Base-by-base conservation (phyloP, 495 filamentous ascomycete species). In the Aspergillus cristatus region DNA sequence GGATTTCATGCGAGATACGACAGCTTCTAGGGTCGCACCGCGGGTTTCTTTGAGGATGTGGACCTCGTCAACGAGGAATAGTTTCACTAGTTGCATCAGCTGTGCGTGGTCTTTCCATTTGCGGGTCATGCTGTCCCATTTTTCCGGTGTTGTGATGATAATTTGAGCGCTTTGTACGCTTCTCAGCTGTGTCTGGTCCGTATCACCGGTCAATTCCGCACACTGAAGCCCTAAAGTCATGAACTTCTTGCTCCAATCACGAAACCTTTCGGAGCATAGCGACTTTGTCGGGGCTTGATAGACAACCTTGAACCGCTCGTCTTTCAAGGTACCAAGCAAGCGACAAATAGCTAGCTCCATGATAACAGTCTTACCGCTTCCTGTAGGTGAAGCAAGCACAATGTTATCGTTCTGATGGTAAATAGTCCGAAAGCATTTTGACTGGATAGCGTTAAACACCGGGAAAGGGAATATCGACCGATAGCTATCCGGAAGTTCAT, bases 121-220 rank as follows among this genome's bases (percentile, higher is more conserved):
- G 20, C 91, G 74, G 1, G 91, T 98, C 58, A 98, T 83, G 41
- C 86, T 94, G 58, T 98, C 91, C 91, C 91, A 98, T 55, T 98
- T 98, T 58, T 98, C 91, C 1, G 91, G 91, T 0, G 91, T 98
- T 0, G 91, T 97, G 34, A 98, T 80, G 41, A 98, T 94, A 40
- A 98, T 87, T 35, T 81, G 82, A 25, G 89, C 90, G 47, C 65
- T 78, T 37, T 87, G 81, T 10, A 95, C 83, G 41, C 71, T 77
- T 31, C 67, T 69, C 41, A 94, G 66, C 47, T 94, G 81, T 1
- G 65, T 60, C 38, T 77, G 67, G 32, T 89, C 84, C 0, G 90
- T 94, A 57, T 98, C 91, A 10, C 91, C 91, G 1, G 91, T 98
- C 39, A 97, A 66, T 54, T 95, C 88, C 7, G 82, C 81, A 57